A percentile compares a stretch with the other conserved stretches of the same genome.
phyloP scores from a whole-genome alignment of 1,284 basidiomycete genomes.

The Salmacisia buchloeana region DNA sequence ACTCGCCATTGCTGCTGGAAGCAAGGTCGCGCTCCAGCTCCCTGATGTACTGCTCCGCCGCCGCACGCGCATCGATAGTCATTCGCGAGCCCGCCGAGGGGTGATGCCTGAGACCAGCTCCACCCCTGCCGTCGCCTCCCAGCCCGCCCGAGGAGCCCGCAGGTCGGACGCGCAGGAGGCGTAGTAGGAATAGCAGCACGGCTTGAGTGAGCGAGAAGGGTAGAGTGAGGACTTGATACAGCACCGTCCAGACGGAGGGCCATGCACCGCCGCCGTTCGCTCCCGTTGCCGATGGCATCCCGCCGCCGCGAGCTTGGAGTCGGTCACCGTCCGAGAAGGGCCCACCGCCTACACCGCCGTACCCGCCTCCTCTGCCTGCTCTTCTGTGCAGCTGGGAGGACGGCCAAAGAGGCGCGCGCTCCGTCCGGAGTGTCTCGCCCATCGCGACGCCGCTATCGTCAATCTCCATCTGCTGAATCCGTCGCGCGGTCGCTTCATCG shows the following conservation, averaged over 20 bases:
- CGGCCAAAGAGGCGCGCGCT: neutral
- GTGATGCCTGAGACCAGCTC: neutral
- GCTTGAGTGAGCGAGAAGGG: conserved; percentile 28
- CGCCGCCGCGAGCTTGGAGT: conserved; percentile 17
- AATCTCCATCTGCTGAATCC: neutral
- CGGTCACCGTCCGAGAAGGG: conserved; percentile 11
- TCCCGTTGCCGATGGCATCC: conserved; percentile 8
- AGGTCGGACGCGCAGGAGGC: conserved; percentile 19
- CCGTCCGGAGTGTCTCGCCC: conserved; percentile 1
- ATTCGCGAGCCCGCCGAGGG: neutral
- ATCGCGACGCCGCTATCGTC: conserved; percentile 10
- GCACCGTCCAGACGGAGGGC: conserved; percentile 16
- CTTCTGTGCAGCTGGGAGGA: neutral
- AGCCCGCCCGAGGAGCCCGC: neutral
- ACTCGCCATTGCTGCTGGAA: neutral
- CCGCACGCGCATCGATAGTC: conserved; percentile 19
- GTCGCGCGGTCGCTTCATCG: conserved; percentile 27
- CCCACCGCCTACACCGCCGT: neutral
- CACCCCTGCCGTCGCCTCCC: neutral
- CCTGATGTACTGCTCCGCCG: conserved; percentile 23
- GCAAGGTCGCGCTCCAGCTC: conserved; percentile 27
- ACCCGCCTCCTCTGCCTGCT: neutral
- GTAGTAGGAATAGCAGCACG: conserved; percentile 23
- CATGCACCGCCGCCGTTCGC: neutral
- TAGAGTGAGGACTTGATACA: conserved; percentile 28